Conservation (phyloP, 1,284 basidiomycete genomes). For the Trametes versicolor region DNA sequence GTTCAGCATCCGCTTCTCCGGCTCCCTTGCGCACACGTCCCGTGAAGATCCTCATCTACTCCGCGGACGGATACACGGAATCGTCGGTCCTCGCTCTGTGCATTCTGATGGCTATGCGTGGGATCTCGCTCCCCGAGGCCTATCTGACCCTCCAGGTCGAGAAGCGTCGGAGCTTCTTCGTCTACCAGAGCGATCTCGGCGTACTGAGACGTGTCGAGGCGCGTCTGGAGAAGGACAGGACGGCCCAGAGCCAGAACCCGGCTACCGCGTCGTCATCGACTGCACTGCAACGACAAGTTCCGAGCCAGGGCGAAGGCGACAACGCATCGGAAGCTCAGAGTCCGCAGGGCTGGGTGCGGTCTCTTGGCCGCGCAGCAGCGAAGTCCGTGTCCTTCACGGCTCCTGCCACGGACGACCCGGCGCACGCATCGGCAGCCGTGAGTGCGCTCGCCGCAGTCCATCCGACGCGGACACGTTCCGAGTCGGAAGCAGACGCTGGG, state of each 20-base stretch:
- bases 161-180: slow-evolving; percentile 88
- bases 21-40: slow-evolving; percentile 56
- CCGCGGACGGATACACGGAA: slow-evolving; percentile 91
- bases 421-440: slow-evolving; percentile 16
- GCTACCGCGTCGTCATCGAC: slow-evolving; percentile 12
- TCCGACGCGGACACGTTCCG: slow-evolving; percentile 34
- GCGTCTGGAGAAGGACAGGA: slow-evolving; percentile 58
- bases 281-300: neutral
- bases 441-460: slow-evolving; percentile 37
- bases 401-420: slow-evolving; percentile 31
- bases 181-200: slow-evolving; percentile 85
- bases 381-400: slow-evolving; percentile 62
- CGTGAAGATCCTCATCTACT: slow-evolving; percentile 77
- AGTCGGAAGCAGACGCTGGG: slow-evolving; percentile 31
- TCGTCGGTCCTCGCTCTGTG: slow-evolving; percentile 89
- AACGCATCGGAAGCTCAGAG: slow-evolving; percentile 16
- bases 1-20: slow-evolving; percentile 33
- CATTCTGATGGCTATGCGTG: slow-evolving; percentile 86
- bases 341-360: slow-evolving; percentile 26
- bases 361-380: slow-evolving; percentile 48
- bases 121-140: slow-evolving; percentile 83
- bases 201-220: slow-evolving; percentile 83
- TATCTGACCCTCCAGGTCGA: slow-evolving; percentile 84
- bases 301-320: slow-evolving; percentile 14
- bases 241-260: slow-evolving; percentile 25